phyloP scores from a whole-genome alignment of 163 green algal species.

The Scenedesmus sp. region DNA sequence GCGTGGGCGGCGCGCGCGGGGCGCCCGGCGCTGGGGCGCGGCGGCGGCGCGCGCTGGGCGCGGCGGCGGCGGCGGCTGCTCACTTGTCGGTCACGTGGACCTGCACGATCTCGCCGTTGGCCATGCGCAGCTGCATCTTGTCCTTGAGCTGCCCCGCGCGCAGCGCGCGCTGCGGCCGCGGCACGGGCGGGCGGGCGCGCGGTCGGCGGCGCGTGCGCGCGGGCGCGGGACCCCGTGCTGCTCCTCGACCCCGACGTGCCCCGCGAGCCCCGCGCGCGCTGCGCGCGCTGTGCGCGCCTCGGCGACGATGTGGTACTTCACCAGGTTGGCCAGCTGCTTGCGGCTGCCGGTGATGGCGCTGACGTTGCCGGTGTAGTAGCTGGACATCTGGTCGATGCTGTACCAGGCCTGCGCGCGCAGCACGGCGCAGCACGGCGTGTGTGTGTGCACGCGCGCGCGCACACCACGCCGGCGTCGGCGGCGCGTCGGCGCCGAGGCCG shows the following conservation, averaged over 20 bases:
- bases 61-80: too few relatives aligned
- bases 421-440: neutral
- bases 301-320: conserved; percentile 41
- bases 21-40: too few relatives aligned
- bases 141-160: conserved; percentile 21
- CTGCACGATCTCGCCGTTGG: conserved; percentile 21
- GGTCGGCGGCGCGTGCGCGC: too few relatives aligned
- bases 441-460: neutral
- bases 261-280: too few relatives aligned
- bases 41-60: too few relatives aligned
- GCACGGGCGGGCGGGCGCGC: too few relatives aligned
- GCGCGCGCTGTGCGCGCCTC: too few relatives aligned
- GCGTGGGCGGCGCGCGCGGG: too few relatives aligned
- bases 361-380: conserved; percentile 25
- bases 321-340: conserved; percentile 21
- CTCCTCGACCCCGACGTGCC: too few relatives aligned
- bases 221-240: too few relatives aligned
- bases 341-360: conserved; percentile 13
- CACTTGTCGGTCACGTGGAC: conserved; percentile 31
- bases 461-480: too few relatives aligned
- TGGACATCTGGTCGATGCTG: conserved; percentile 17
- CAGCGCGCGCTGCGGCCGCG: conserved; percentile 1
- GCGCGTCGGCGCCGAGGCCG: too few relatives aligned
- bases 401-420: conserved; percentile 15
- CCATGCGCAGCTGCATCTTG: conserved; percentile 30